Conservation (phyloP, 2,329 filamentous ascomycete genomes). For the Colletotrichum trifolii region DNA sequence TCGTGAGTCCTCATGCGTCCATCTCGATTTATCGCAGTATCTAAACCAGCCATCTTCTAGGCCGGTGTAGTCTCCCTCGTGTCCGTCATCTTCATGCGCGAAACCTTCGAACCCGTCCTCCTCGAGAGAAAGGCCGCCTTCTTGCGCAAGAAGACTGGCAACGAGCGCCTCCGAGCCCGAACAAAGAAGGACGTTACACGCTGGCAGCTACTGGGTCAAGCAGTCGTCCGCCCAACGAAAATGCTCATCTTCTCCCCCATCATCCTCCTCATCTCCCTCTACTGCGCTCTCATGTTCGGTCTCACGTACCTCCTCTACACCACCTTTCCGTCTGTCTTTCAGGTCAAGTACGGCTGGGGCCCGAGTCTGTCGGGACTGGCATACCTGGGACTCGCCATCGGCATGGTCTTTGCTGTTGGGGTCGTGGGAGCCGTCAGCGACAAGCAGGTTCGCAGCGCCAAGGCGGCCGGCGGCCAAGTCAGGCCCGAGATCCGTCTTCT, state of each 20-base stretch:
- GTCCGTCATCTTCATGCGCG: constrained; percentile 53
- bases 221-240: constrained; percentile 59
- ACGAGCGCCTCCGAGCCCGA: constrained; percentile 63
- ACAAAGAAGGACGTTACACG: constrained; percentile 51
- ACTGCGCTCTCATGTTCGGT: constrained; percentile 58
- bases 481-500: constrained; percentile 18
- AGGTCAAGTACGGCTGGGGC: constrained; percentile 50
- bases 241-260: constrained; percentile 59
- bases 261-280: constrained; percentile 52
- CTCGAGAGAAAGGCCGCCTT: constrained; percentile 53
- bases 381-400: constrained; percentile 24
- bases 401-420: constrained; percentile 19
- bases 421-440: constrained; percentile 20
- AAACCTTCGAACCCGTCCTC: constrained; percentile 61
- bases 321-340: constrained; percentile 59
- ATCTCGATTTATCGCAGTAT: accelerated
- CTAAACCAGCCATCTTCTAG: constrained; percentile 38
- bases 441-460: constrained; percentile 16
- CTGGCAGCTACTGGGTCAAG: constrained; percentile 52
- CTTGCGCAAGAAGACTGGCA: constrained; percentile 64
- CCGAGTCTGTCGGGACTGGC: constrained; percentile 38
- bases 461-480: background rate
- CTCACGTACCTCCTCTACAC: constrained; percentile 64
- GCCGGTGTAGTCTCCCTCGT: constrained; percentile 48
- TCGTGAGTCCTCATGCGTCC: constrained; percentile 24